Evolutionary conservation across 495 filamentous ascomycete species (phyloP), one percentile per base, ranked within the genome.

Genomic region (Hypomontagnella monticulosa): DNA sequence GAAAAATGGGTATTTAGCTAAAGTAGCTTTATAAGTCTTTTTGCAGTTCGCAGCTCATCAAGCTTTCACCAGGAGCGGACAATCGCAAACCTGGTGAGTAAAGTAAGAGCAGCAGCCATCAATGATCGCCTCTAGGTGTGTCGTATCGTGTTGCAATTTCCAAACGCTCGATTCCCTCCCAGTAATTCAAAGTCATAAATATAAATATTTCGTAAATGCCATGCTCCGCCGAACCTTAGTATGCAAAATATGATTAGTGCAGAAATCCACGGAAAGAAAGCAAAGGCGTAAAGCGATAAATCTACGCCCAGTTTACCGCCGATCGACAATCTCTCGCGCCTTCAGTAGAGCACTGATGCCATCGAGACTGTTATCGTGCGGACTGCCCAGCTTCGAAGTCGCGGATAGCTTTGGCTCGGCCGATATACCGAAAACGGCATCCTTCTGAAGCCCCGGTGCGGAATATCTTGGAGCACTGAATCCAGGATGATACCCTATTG

Each of bases 241-340:
- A 63, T 63, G 59, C 58, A 68, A 68, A 63, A 56, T 40, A 42
- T 53, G 23, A 51, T 61, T 47, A 50, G 47, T 62, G 58, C 23
- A 59, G 52, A 67, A 58, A 42, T 36, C 40, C 36, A 48, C 52
- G 36, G 1, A 30, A 49, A 32, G 7, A 51, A 56, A 33, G 8
- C 37, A 40, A 10, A 12, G 18, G 40, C 7, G 23, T 7, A 37
- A 10, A 27, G 14, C 34, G n/a, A 38, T 47, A n/a, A n/a, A n/a
- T 38, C 34, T 19, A 27, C 27, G 12, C 20, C 41, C 44, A 16
- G 15, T 52, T 43, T 33, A 68, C 30, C 78, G 76, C n/a, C 78
- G 77, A 51, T 83, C 77, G 33, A 85, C 81, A 47, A 85, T 84
- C 57, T 86, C 83, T 38, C 83, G 82, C 3, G 83, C 83, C 46